Evolutionary conservation across 169 alveolate genomes (phyloP), one percentile per base, ranked within the genome.

Genomic region (Eimeria necatrix): DNA sequence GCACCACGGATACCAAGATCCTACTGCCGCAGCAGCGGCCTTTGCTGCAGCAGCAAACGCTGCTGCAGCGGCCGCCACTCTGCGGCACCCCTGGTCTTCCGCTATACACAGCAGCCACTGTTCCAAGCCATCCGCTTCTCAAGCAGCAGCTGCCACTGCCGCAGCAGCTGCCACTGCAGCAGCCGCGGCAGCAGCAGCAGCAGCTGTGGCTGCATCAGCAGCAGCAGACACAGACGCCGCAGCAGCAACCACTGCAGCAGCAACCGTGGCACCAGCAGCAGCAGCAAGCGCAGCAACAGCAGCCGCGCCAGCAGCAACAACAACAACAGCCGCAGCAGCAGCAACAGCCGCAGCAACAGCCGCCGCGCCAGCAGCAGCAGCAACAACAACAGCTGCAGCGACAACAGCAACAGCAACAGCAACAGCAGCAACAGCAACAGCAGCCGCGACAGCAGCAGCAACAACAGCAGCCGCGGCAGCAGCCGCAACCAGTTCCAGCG

Each of bases 181-280:
- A 73, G 53, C 84, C 7, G 20, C 84, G 26, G 84, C 84, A 73
- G 53, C 84, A 73, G 26, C 59, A 73, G 84, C 84, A 4, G 48
- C 56, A n/a, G n/a, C n/a, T n/a, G n/a, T n/a, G n/a, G n/a, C n/a
- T n/a, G n/a, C n/a, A n/a, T n/a, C n/a, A n/a, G n/a, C n/a, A n/a
- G n/a, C n/a, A n/a, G n/a, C n/a, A n/a, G n/a, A n/a, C n/a, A n/a
- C n/a, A n/a, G n/a, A n/a, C n/a, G n/a, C n/a, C n/a, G n/a, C n/a
- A n/a, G n/a, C n/a, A n/a, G n/a, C n/a, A n/a, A n/a, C n/a, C n/a
- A n/a, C n/a, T n/a, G n/a, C n/a, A n/a, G n/a, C n/a, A n/a, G n/a
- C n/a, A n/a, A n/a, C n/a, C n/a, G n/a, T n/a, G n/a, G n/a, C n/a
- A n/a, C n/a, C n/a, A n/a, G n/a, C n/a, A n/a, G n/a, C n/a, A n/a